Conservation (phyloP, 768 basidiomycete genomes). For the Panaeolus cyanescens region DNA sequence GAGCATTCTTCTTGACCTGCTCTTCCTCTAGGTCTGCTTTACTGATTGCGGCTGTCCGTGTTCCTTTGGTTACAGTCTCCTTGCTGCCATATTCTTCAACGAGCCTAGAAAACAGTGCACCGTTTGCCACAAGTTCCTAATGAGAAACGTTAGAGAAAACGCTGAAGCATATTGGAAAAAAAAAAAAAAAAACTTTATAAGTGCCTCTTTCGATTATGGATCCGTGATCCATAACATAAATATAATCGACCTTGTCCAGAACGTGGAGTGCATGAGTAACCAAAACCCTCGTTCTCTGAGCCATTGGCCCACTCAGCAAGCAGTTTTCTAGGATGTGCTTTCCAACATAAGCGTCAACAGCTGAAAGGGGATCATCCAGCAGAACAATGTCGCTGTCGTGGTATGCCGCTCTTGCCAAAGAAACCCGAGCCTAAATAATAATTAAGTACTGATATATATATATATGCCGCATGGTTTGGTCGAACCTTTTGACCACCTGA, state of each 20-base stretch:
- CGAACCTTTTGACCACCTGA: slow-evolving; percentile 40
- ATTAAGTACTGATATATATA: slow-evolving; percentile 2
- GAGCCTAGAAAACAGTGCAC: slow-evolving; percentile 47
- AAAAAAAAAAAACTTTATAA: slow-evolving; percentile 41
- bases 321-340: slow-evolving; percentile 66
- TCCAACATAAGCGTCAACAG: slow-evolving; percentile 78
- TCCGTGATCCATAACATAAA: slow-evolving; percentile 64
- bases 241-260: slow-evolving; percentile 60
- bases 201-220: slow-evolving; percentile 64
- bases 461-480: neutral
- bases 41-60: neutral
- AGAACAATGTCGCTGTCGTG: slow-evolving; percentile 72
- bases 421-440: slow-evolving; percentile 62
- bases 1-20: slow-evolving; percentile 25
- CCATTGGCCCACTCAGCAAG: slow-evolving; percentile 52
- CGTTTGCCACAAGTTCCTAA: slow-evolving; percentile 47
- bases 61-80: slow-evolving; percentile 35
- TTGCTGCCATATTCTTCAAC: slow-evolving; percentile 57
- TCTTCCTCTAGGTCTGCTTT: slow-evolving; percentile 24
- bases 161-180: neutral
- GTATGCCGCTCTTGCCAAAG: slow-evolving; percentile 77
- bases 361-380: slow-evolving; percentile 81
- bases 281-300: slow-evolving; percentile 56
- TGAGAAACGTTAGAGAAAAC: neutral
- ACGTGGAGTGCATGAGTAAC: slow-evolving; percentile 64